phyloP scores from a whole-genome alignment of 352 stramenopile species.

The Nothophytophthora sp. region DNA sequence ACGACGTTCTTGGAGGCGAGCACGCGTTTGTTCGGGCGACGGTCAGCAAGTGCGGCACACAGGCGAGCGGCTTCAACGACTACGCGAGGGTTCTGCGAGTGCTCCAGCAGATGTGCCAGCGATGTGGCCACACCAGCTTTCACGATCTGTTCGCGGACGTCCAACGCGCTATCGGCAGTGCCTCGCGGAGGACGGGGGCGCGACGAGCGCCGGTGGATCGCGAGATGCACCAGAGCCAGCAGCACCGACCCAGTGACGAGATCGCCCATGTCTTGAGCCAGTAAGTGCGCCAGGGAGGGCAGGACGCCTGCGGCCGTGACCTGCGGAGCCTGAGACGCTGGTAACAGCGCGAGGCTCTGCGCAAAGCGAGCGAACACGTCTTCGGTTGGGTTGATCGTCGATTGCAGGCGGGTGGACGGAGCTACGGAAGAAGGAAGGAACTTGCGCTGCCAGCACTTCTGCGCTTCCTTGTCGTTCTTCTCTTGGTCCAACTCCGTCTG shows the following conservation, averaged over 20 bases:
- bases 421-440: no score
- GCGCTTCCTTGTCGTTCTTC: slow-evolving; percentile 69
- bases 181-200: neutral
- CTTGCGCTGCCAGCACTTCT: slow-evolving; percentile 57
- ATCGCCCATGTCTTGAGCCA: slow-evolving; percentile 56
- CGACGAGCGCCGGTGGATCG: slow-evolving; percentile 49
- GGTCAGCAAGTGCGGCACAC: slow-evolving; percentile 49
- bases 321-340: slow-evolving; percentile 37
- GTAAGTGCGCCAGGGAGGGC: slow-evolving; percentile 61
- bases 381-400: slow-evolving; percentile 32
- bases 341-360: slow-evolving; percentile 68
- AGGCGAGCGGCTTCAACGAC: slow-evolving; percentile 56
- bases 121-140: slow-evolving; percentile 49
- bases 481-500: slow-evolving; percentile 56
- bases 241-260: slow-evolving; percentile 66
- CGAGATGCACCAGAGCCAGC: slow-evolving; percentile 65
- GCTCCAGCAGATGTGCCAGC: slow-evolving; percentile 51
- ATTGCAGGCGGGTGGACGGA: no score
- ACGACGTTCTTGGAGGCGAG: slow-evolving; percentile 69
- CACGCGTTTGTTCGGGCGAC: slow-evolving; percentile 66
- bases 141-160: slow-evolving; percentile 65
- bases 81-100: slow-evolving; percentile 48
- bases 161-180: neutral
- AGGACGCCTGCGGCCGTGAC: slow-evolving; percentile 56
- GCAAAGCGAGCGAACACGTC: slow-evolving; percentile 73